phyloP scores from a whole-genome alignment of 1,284 basidiomycete species.

The Inonotus obliquus region DNA sequence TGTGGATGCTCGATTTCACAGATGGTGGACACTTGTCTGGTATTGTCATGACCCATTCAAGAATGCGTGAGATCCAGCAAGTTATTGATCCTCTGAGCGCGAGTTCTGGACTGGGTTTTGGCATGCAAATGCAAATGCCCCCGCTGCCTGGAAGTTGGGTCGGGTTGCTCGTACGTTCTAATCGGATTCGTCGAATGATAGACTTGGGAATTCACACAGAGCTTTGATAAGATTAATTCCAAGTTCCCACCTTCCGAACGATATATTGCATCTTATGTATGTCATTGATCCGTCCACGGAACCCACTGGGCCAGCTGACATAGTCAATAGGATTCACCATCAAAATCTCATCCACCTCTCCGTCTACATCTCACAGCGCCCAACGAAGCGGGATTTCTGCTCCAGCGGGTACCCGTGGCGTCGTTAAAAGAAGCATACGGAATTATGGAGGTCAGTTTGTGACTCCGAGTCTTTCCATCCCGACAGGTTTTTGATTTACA shows the following conservation, averaged over 20 bases:
- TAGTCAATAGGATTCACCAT: slow-evolving; percentile 51
- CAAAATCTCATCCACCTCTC: slow-evolving; percentile 58
- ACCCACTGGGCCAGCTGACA: slow-evolving; percentile 3
- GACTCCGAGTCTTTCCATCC: not conserved
- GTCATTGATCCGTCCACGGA: slow-evolving; percentile 20
- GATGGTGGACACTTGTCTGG: slow-evolving; percentile 47
- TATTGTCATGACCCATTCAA: slow-evolving; percentile 63
- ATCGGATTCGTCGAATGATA: not conserved
- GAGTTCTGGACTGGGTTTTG: slow-evolving; percentile 34
- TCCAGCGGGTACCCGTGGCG: slow-evolving; percentile 64
- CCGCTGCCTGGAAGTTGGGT: slow-evolving; percentile 63
- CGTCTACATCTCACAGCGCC: slow-evolving; percentile 58
- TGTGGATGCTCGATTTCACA: slow-evolving; percentile 72
- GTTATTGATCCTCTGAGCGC: slow-evolving; percentile 51
- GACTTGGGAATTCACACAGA: not conserved
- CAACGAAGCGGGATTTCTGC: slow-evolving; percentile 65
- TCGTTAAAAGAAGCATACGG: slow-evolving; percentile 67
- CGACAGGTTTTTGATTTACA: not conserved
- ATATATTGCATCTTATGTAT: slow-evolving; percentile 41
- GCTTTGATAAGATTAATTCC: slow-evolving; percentile 40
- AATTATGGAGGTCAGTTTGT: slow-evolving; percentile 52
- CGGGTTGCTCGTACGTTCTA: slow-evolving; percentile 51
- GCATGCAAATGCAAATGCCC: slow-evolving; percentile 39
- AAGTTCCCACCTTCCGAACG: slow-evolving; percentile 34
- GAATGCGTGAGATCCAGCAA: slow-evolving; percentile 63